A percentile compares a stretch with the other conserved stretches of the same genome.
Evolutionary conservation across 2,329 filamentous ascomycete species (phyloP).

Genomic region (Exserohilum turcica): DNA sequence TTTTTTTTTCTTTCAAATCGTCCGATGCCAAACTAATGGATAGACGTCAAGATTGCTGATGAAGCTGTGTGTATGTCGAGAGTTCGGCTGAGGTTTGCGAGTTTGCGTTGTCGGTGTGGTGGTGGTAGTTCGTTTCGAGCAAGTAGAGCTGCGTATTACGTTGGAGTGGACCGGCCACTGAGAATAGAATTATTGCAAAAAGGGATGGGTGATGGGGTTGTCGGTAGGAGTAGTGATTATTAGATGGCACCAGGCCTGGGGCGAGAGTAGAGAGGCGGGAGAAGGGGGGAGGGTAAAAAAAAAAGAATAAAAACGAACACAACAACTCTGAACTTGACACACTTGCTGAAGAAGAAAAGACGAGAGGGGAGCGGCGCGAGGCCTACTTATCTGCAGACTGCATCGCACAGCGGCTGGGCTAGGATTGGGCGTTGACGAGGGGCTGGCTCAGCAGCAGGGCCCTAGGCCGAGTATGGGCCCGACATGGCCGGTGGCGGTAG

Average conservation of each 20-base stretch:
- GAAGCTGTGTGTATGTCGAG: conserved; percentile 35
- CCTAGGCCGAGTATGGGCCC: conserved; percentile 30
- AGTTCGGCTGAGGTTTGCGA: conserved; percentile 37
- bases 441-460: conserved; percentile 32
- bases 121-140: conserved; percentile 47
- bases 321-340: conserved; percentile 57
- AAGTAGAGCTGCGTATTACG: conserved; percentile 56
- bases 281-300: conserved; percentile 47
- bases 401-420: conserved; percentile 32
- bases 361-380: conserved; percentile 33
- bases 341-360: conserved; percentile 57
- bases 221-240: conserved; percentile 33
- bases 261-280: conserved; percentile 47
- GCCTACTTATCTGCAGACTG: conserved; percentile 42
- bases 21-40: conserved; percentile 47
- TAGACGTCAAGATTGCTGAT: conserved; percentile 44
- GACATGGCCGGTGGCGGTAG: conserved; percentile 32
- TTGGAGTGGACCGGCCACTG: conserved; percentile 51
- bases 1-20: conserved; percentile 32
- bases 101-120: conserved; percentile 34
- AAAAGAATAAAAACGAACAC: conserved; percentile 51
- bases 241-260: conserved; percentile 56
- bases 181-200: conserved; percentile 46
- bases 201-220: conserved; percentile 26
- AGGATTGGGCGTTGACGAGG: conserved; percentile 28